Evolutionary conservation across 805 yeast genomes (phyloP).

Genomic region (Nakazawaea molendinolei): DNA sequence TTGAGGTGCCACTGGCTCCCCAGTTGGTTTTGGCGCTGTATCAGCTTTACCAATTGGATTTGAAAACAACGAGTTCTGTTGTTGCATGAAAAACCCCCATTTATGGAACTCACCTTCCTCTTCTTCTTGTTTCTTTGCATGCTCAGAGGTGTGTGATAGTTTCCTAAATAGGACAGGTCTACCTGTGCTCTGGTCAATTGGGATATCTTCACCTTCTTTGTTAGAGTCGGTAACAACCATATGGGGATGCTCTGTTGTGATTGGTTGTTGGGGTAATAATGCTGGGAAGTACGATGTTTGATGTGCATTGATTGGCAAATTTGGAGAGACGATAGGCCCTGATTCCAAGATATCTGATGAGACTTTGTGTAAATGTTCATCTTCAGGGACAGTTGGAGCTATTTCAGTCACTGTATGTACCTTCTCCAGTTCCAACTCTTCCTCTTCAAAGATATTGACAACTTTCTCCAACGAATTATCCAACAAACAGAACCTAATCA

Average conservation of each 20-base stretch:
- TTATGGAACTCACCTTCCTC: slow-evolving; percentile 92
- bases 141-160: slow-evolving; percentile 55
- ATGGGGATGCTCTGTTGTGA: slow-evolving; percentile 46
- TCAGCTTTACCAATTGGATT: slow-evolving; percentile 10
- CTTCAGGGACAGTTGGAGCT: background rate
- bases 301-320: slow-evolving; percentile 20
- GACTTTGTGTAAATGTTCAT: slow-evolving; percentile 35
- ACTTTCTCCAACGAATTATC: slow-evolving; percentile 50
- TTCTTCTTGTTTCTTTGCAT: slow-evolving; percentile 73
- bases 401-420: background rate
- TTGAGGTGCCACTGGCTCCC: slow-evolving; percentile 9
- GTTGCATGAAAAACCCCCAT: slow-evolving; percentile 77
- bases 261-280: slow-evolving; percentile 8
- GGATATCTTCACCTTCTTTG: slow-evolving; percentile 41
- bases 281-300: slow-evolving; percentile 19
- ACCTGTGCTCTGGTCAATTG: slow-evolving; percentile 67
- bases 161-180: slow-evolving; percentile 62
- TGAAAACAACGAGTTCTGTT: slow-evolving; percentile 33
- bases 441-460: slow-evolving; percentile 41
- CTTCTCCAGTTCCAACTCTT: slow-evolving; percentile 8
- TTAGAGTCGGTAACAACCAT: slow-evolving; percentile 64
- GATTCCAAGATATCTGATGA: slow-evolving; percentile 44
- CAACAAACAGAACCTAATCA: slow-evolving; percentile 44
- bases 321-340: slow-evolving; percentile 47
- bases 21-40: background rate